Base-by-base conservation (phyloP, 2,329 filamentous ascomycete species). In the Huntiella moniliformis region DNA sequence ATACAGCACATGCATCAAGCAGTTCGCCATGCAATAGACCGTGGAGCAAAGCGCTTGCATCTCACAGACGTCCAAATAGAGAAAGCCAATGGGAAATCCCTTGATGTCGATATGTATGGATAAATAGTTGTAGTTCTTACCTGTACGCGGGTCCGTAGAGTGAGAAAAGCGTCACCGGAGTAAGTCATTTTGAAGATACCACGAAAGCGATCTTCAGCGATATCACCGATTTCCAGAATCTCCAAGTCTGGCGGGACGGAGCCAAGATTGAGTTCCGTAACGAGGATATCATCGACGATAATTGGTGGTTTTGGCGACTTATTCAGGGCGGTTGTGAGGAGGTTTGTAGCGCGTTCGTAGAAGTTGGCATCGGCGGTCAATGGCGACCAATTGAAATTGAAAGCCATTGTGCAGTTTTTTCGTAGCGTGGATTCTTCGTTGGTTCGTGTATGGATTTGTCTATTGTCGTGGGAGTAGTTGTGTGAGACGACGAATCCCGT, bases 341-440 rank as follows among this genome's bases (percentile, higher is more conserved):
- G 82, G 61, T 96, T 87, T 61, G 87, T 82, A 44, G 91, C 88
- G 55, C 86, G 81, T 60, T 82, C 76, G 65, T 88, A 88, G 63
- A 91, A 91, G 55, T 78, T 75, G 57, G 84, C 88, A 67, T 96
- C 91, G 59, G 88, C 88, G 66, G 92, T 91, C 54, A 98, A 73
- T 59, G 91, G 91, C 74, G 86, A 94, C 91, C 91, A 98, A 84
- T 96, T 96, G 82, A 98, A 98, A 71, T 96, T 96, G 82, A 98
- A 98, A 55, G 91, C 91, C 91, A 98, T 98, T 64, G 65, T 70
- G 63, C 66, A 66, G 63, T 28, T 7, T 28, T 28, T 7, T 28
- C 22, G 22, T 22, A 4, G 2, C 22, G 22, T 28, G 6, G 22
- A 8, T 28, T 7, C 10, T 28, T 28, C 10, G 6, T 28, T 3